Conservation (phyloP, 2,329 filamentous ascomycete genomes). For the Exutisphaerella laricina region DNA sequence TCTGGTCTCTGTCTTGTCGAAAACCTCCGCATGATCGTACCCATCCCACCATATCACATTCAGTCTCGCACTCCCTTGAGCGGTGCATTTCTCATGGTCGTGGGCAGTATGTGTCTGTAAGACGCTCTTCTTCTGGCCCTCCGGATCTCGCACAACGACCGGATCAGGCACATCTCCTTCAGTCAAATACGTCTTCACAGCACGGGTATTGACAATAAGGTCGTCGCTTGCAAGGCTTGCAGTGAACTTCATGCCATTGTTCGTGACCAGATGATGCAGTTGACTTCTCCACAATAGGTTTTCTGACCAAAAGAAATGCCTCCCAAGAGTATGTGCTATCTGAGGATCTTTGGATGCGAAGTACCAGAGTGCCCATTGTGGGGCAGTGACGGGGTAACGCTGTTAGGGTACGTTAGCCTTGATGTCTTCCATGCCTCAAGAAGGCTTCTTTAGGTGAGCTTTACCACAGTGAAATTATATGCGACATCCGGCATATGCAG, state of each 20-base stretch:
- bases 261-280: constrained; percentile 39
- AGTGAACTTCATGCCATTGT: constrained; percentile 41
- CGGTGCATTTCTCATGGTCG: constrained; percentile 28
- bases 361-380: constrained; percentile 65
- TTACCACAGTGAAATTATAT: constrained; percentile 63
- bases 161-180: constrained; percentile 30
- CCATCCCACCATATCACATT: constrained; percentile 57
- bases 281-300: constrained; percentile 67
- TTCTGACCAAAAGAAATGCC: constrained; percentile 67
- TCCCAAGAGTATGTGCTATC: constrained; percentile 57
- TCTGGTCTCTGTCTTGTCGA: constrained; percentile 36
- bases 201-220: constrained; percentile 58
- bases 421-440: too few relatives aligned
- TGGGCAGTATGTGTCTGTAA: constrained; percentile 29
- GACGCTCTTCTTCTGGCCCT: constrained; percentile 23
- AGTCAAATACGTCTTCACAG: constrained; percentile 54
- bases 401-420: too few relatives aligned
- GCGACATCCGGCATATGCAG: constrained; percentile 65
- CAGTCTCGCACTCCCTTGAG: constrained; percentile 39
- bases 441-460: too few relatives aligned
- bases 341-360: constrained; percentile 64
- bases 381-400: constrained; percentile 47
- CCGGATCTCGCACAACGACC: constrained; percentile 17
- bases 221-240: constrained; percentile 57
- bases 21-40: constrained; percentile 61